phyloP scores from a whole-genome alignment of 2,329 filamentous ascomycete genomes.

The Microsporum canis region DNA sequence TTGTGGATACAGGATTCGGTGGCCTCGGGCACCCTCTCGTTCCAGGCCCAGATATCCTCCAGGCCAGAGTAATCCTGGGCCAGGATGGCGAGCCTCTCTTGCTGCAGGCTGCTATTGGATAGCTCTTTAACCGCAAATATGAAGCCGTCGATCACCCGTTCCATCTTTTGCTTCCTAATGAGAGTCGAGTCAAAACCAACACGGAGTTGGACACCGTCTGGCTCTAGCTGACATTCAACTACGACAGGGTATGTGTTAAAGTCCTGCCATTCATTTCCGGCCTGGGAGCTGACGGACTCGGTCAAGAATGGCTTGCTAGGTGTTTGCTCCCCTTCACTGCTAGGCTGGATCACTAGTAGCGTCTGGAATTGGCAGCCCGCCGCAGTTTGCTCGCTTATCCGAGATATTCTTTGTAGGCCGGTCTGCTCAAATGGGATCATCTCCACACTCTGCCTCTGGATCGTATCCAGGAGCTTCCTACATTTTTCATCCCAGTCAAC shows the following conservation, averaged over 20 bases:
- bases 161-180: background rate
- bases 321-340: background rate
- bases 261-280: background rate
- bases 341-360: slow-evolving; percentile 25
- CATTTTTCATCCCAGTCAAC: slow-evolving; percentile 14
- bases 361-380: slow-evolving; percentile 33
- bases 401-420: slow-evolving; percentile 38
- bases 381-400: slow-evolving; percentile 36
- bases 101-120: background rate
- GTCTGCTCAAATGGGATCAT: slow-evolving; percentile 49
- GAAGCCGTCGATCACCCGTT: background rate
- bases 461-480: slow-evolving; percentile 30
- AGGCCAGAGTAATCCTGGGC: slow-evolving; percentile 11
- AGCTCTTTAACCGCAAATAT: background rate
- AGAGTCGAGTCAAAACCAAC: slow-evolving; percentile 1
- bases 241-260: background rate
- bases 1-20: slow-evolving; percentile 21
- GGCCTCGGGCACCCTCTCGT: slow-evolving; percentile 14
- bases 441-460: slow-evolving; percentile 43
- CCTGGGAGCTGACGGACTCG: background rate
- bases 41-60: slow-evolving; percentile 19
- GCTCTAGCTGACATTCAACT: background rate
- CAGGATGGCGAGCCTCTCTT: background rate
- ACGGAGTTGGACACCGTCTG: background rate
- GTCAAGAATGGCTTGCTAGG: background rate